A percentile compares a stretch with the other conserved stretches of the same genome.
phyloP scores from a whole-genome alignment of 257 asterid species.

The Anisodus tanguticus region DNA sequence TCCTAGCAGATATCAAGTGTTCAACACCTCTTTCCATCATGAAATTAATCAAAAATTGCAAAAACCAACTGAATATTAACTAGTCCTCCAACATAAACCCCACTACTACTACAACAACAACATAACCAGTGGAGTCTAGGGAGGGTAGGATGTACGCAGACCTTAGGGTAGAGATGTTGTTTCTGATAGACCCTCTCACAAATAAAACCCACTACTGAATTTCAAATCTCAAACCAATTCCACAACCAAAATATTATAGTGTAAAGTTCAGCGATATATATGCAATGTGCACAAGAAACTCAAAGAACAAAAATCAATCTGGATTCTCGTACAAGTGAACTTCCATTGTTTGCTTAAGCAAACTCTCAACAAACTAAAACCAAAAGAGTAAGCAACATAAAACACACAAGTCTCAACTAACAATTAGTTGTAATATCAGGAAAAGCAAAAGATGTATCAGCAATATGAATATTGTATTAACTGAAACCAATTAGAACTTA shows the following conservation, averaged over 20 bases:
- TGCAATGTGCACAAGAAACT: constrained; percentile 6
- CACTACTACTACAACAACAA: not conserved
- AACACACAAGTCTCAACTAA: not conserved
- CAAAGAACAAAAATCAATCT: constrained; percentile 18
- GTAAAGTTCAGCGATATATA: constrained; percentile 6
- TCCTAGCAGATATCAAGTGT: constrained; percentile 65
- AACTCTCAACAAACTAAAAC: constrained; percentile 17
- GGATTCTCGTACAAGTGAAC: constrained; percentile 2
- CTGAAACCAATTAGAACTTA: not conserved
- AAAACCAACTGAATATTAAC: constrained; percentile 22
- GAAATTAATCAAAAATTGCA: constrained; percentile 32
- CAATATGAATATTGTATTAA: too few relatives aligned
- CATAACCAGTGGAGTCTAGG: too few relatives aligned
- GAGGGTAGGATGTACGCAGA: too few relatives aligned
- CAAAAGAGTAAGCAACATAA: not conserved
- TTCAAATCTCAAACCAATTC: constrained; percentile 23
- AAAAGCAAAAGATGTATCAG: not conserved
- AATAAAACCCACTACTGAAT: not conserved
- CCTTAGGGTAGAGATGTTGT: too few relatives aligned
- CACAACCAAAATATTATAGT: not conserved
- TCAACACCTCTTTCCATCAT: constrained; percentile 65
- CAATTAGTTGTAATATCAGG: constrained; percentile 16
- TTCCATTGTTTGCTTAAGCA: not conserved
- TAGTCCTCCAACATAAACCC: not conserved
- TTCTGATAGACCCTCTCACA: too few relatives aligned